phyloP scores from a whole-genome alignment of 495 filamentous ascomycete genomes.

The Talaromyces nanjingensis region DNA sequence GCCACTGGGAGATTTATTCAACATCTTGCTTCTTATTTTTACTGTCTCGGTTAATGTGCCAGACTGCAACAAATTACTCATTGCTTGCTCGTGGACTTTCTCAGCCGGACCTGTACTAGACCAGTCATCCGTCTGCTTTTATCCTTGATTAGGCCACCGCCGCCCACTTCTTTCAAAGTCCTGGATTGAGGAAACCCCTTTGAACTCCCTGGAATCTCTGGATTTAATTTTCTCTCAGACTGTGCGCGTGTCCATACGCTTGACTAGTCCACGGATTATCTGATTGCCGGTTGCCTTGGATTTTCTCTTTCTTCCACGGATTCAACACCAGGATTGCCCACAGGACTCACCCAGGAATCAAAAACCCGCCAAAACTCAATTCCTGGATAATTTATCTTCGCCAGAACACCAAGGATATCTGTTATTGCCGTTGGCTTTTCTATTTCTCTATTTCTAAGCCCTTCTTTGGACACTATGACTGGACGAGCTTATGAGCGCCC shows the following conservation, averaged over 20 bases:
- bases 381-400: neutral
- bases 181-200: neutral
- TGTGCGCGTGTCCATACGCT: conserved; percentile 2
- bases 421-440: conserved; percentile 14
- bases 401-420: conserved; percentile 4
- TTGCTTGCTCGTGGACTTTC: conserved; percentile 5
- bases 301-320: conserved; percentile 1
- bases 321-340: neutral
- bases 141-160: neutral
- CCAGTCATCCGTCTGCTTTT: conserved; percentile 7
- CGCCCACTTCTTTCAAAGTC: neutral
- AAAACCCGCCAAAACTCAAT: neutral
- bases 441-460: conserved; percentile 13
- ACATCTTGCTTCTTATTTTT: conserved; percentile 10
- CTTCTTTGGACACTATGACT: conserved; percentile 35
- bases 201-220: neutral
- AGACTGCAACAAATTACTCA: conserved; percentile 6
- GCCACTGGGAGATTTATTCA: conserved; percentile 20
- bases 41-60: conserved; percentile 11
- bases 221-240: neutral
- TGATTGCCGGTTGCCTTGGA: conserved; percentile 1
- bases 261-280: conserved; percentile 3
- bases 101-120: conserved; percentile 8
- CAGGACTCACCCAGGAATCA: neutral
- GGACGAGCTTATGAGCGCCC: conserved; percentile 32